phyloP scores from a whole-genome alignment of 257 asterid species.

The Cynanchum wilfordii region DNA sequence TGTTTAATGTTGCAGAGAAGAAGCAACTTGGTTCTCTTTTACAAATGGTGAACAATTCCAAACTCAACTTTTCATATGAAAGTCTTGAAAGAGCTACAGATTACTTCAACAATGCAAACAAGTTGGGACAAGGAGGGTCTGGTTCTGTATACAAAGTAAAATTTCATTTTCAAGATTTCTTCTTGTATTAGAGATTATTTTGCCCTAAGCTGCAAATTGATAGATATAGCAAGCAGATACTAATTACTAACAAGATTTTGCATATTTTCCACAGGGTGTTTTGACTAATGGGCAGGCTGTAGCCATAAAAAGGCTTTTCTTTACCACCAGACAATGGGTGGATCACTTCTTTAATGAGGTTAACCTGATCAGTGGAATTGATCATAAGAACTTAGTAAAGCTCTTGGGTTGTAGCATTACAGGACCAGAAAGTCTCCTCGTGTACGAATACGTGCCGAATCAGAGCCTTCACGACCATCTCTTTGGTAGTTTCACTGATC shows the following conservation, averaged over 20 bases:
- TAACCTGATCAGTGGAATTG: slow-evolving; percentile 55
- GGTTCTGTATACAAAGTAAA: slow-evolving; percentile 71
- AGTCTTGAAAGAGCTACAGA: slow-evolving; percentile 59
- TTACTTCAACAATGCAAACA: slow-evolving; percentile 49
- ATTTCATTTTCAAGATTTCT: slow-evolving; percentile 8
- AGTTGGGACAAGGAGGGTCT: slow-evolving; percentile 76
- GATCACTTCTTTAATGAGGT: slow-evolving; percentile 85
- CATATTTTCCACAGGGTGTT: slow-evolving; percentile 37
- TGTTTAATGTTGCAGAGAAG: slow-evolving; percentile 36
- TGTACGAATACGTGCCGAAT: slow-evolving; percentile 63
- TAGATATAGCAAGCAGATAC: neutral
- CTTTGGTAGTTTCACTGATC: slow-evolving; percentile 33
- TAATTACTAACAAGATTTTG: neutral
- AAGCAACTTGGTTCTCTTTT: slow-evolving; percentile 50
- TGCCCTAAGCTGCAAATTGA: neutral
- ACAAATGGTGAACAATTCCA: slow-evolving; percentile 40
- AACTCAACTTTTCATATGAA: slow-evolving; percentile 53
- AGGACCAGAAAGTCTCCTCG: slow-evolving; percentile 83
- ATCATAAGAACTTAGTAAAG: slow-evolving; percentile 63
- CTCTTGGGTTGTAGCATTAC: slow-evolving; percentile 78
- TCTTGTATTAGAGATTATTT: neutral
- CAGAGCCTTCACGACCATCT: slow-evolving; percentile 62
- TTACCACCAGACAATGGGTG: slow-evolving; percentile 70
- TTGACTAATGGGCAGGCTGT: slow-evolving; percentile 50
- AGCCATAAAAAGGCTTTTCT: slow-evolving; percentile 73